Percentiles rank a stretch among this genome's conserved stretches.
These are phyloP conservation scores for Fistulifera pelliculosa DNA, from an alignment of 108 stramenopile genomes.

Conservation along the genomic window DNA sequence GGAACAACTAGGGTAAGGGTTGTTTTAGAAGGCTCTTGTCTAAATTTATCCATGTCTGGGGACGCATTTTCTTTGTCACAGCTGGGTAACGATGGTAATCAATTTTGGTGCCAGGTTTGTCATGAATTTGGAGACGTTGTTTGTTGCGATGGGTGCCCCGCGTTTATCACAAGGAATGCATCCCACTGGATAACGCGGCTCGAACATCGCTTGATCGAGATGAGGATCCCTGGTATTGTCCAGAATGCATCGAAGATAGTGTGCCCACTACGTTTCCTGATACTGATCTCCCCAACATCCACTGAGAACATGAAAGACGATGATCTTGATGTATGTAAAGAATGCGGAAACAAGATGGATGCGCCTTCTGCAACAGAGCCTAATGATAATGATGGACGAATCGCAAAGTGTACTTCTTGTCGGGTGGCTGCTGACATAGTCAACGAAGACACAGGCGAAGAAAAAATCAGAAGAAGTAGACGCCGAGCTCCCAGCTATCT, in stretches of 20 bases:
- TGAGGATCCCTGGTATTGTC: conserved; percentile 83
- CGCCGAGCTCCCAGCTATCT: not conserved
- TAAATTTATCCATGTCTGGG: not conserved
- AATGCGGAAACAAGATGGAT: not conserved
- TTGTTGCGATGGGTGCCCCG: conserved; percentile 77
- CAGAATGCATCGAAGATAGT: conserved; percentile 34
- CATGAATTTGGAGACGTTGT: conserved; percentile 68
- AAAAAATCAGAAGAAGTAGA: not conserved
- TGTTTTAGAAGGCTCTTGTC: too few relatives aligned
- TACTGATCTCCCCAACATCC: conserved; percentile 1
- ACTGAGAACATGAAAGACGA: not conserved
- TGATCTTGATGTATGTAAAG: not conserved
- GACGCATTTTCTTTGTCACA: not conserved
- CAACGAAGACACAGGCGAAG: not conserved
- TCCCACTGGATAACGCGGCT: conserved; percentile 36
- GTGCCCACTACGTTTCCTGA: conserved; percentile 4
- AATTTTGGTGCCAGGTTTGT: conserved; percentile 62
- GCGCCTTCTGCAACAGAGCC: not conserved
- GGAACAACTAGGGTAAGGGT: too few relatives aligned
- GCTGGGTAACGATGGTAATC: conserved; percentile 60
- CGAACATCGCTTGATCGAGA: conserved; percentile 46
- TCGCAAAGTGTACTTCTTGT: not conserved
- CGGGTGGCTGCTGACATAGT: not conserved
- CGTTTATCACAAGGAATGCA: conserved; percentile 62
- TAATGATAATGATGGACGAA: not conserved